phyloP scores from a whole-genome alignment of 2,329 filamentous ascomycete genomes.

The Colletotrichum chlorophyti region DNA sequence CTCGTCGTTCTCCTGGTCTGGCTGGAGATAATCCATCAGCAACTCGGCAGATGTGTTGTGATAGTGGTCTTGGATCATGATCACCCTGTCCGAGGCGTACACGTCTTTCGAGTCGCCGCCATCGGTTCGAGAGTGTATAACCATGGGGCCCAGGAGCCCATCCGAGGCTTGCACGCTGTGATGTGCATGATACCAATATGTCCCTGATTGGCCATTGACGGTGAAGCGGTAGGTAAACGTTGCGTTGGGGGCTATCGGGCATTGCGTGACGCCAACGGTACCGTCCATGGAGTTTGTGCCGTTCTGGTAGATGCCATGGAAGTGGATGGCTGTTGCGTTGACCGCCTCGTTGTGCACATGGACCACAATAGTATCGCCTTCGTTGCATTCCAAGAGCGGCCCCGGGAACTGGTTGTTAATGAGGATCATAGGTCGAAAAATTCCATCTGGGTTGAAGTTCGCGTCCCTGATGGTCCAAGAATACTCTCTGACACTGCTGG shows the following conservation, averaged over 20 bases:
- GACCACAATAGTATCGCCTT: slow-evolving; percentile 75
- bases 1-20: slow-evolving; percentile 64
- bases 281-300: slow-evolving; percentile 80
- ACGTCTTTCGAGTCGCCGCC: neutral
- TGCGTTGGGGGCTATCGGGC: slow-evolving; percentile 67
- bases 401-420: slow-evolving; percentile 80
- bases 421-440: slow-evolving; percentile 65
- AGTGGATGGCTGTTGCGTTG: slow-evolving; percentile 75
- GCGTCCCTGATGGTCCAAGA: slow-evolving; percentile 67
- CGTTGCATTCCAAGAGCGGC: slow-evolving; percentile 74
- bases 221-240: slow-evolving; percentile 74
- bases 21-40: slow-evolving; percentile 60
- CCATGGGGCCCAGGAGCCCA: slow-evolving; percentile 70
- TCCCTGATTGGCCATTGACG: slow-evolving; percentile 57
- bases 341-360: slow-evolving; percentile 71
- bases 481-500: slow-evolving; percentile 60
- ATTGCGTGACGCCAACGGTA: slow-evolving; percentile 71
- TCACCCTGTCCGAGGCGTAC: slow-evolving; percentile 57
- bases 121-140: slow-evolving; percentile 66
- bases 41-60: slow-evolving; percentile 62
- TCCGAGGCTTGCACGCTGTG: slow-evolving; percentile 70
- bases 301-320: slow-evolving; percentile 80
- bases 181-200: slow-evolving; percentile 71
- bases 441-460: slow-evolving; percentile 65
- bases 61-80: slow-evolving; percentile 79